phyloP scores from a whole-genome alignment of 768 basidiomycete species.

The Pleurotus citrinopileatus region DNA sequence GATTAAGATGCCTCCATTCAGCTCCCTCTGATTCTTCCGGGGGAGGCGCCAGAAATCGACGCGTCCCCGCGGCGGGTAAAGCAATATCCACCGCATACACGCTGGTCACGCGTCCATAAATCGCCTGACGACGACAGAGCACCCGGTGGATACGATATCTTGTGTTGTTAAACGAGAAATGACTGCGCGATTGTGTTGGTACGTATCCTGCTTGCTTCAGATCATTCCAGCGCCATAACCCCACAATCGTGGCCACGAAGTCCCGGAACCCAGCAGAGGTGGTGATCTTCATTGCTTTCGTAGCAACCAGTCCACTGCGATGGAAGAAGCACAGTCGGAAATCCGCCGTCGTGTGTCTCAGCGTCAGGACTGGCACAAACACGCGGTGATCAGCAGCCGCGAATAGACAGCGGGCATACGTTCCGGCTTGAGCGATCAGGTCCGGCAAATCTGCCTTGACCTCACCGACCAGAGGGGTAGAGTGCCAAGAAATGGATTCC shows the following conservation, averaged over 20 bases:
- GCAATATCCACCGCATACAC: neutral
- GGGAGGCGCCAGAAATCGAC: neutral
- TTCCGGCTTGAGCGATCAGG: neutral
- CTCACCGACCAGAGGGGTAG: neutral
- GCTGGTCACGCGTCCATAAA: conserved; percentile 8
- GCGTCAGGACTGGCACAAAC: conserved; percentile 4
- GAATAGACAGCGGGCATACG: conserved; percentile 9
- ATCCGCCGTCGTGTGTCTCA: neutral
- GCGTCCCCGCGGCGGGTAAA: neutral
- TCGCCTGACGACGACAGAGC: neutral
- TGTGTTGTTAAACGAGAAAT: neutral
- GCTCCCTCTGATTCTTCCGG: neutral
- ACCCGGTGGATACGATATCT: neutral
- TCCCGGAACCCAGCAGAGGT: neutral
- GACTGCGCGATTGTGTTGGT: neutral
- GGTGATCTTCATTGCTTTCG: neutral
- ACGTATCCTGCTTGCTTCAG: neutral
- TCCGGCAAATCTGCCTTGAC: conserved; percentile 5
- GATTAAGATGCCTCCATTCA: neutral
- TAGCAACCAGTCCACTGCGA: conserved; percentile 6
- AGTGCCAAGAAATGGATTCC: neutral
- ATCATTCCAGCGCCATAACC: neutral
- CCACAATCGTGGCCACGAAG: conserved; percentile 5
- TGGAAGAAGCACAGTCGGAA: conserved; percentile 11
- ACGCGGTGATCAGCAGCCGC: conserved; percentile 1